Evolutionary conservation across 139 green algal genomes (phyloP), one percentile per base, ranked within the genome.

Genomic region (Closterium sp.): DNA sequence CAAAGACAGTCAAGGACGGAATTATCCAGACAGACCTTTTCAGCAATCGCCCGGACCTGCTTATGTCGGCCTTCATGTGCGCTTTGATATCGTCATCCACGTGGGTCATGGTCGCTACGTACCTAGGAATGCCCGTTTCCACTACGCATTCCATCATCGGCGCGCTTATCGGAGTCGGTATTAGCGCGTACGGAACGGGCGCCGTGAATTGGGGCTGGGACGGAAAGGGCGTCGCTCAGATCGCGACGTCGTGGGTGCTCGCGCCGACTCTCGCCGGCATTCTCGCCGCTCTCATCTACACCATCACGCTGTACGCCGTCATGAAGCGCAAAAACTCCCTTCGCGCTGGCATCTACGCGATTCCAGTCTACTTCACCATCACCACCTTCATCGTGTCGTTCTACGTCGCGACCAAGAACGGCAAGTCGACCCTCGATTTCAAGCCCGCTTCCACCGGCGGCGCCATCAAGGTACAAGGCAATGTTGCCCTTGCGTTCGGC

Each of bases 391-490:
- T 97, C 91, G 96, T 98, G 90, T 34, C 86, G 3, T 29, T 96
- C 31, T 96, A 93, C 84, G 93, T 95, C 34, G 90, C 95, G 19
- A 95, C 95, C 86, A 93, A 95, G 91, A 85, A 89, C 31, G 31
- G 86, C 86, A 92, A 92, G 90, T 90, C 93, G 70, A 45, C 27
- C 87, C 94, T 79, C 34, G 91, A 90, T 30, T 99, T 97, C 96
- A 97, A 98, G 24, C 93, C 98, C 86, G 92, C 92, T 0, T 97
- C 19, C 96, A 96, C 89, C 38, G 97, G 95, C 3, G 84, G 92
- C 0, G 97, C 97, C 31, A 97, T 99, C 62, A 22, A 79, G 62
- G 62, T 79, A 13, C 24, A 0, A 4, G 62, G 62, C 17, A 79
- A 79, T 13, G 62, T 79, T 13, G 62, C 62, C 62, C 62, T 79